Percentiles rank a stretch among this genome's conserved stretches.
Conservation (phyloP, 352 stramenopile species). For the Globisporangium echinulatum region DNA sequence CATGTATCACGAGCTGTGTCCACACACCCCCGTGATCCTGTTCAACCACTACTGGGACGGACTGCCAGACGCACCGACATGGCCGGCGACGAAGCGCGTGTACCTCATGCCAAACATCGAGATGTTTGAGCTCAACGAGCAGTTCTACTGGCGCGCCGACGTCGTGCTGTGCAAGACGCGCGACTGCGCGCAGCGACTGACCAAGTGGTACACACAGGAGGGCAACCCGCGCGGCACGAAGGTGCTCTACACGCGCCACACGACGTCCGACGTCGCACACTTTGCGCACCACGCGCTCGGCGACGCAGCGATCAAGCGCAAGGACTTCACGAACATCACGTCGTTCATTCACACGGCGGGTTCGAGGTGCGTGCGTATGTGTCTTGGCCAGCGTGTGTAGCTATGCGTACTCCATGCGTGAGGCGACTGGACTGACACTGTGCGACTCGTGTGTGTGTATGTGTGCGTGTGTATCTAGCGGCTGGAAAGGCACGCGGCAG, state of each 20-base stretch:
- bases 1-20: constrained; percentile 50
- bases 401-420: not conserved
- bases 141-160: constrained; percentile 30
- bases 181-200: constrained; percentile 31
- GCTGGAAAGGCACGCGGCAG: constrained; percentile 38
- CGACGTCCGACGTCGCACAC: constrained; percentile 36
- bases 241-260: constrained; percentile 57
- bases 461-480: constrained; percentile 11
- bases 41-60: constrained; percentile 58
- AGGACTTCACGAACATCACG: constrained; percentile 26
- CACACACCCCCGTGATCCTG: constrained; percentile 34
- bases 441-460: constrained; percentile 8
- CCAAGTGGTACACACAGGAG: constrained; percentile 46
- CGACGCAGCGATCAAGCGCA: constrained; percentile 13
- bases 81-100: constrained; percentile 28
- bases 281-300: constrained; percentile 21
- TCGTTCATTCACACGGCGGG: constrained; percentile 27
- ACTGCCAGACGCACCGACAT: constrained; percentile 16
- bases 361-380: constrained; percentile 8
- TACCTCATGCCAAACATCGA: constrained; percentile 53
- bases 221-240: constrained; percentile 41
- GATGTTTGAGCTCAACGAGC: constrained; percentile 39
- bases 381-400: not conserved
- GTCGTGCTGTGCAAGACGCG: constrained; percentile 43
- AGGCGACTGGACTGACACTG: not conserved